Base-by-base conservation (phyloP, 352 stramenopile species). In the Pythium guiyangense region DNA sequence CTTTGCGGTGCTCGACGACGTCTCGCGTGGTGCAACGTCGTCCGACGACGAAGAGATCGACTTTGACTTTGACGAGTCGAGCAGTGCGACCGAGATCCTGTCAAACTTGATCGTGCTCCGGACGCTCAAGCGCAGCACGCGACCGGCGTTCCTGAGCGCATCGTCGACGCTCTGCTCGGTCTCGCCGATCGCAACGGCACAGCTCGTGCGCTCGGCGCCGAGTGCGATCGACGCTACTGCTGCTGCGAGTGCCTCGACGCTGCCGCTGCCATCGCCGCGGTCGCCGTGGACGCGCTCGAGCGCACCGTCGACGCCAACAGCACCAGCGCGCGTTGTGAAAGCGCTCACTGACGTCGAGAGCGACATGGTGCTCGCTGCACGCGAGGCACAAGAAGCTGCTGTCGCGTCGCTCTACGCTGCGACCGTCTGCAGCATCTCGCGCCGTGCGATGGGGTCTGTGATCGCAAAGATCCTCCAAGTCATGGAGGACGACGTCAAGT, bases 401-500 rank as follows among this genome's bases (percentile, higher is more conserved):
- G 63, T 90, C 25, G 85, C 85, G 3, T 88, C 84, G n/a, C 61
- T 95, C 47, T 93, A 93, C 58, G 84, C 82, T 22, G 70, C 83
- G 0, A 93, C 77, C 12, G 77, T 95, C 25, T 91, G 79, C 61
- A 92, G 75, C 52, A 90, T 92, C 34, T 92, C 82, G 22, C 71
- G 77, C 20, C 81, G 78, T 11, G 73, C 83, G 0, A 90, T 93
- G 81, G 84, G 79, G 4, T 89, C 85, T 11, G 85, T 93, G 27
- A 84, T 95, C 44, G 79, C 84, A 1, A 89, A 90, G 56, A 83
- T 88, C 18, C 56, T 93, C 12, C 81, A 92, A 50, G 76, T 90
- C 46, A 69, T 95, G 35, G 84, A 95, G 67, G 81, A 92, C 35
- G 84, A 95, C 50, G 78, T 84, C 12, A 88, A 90, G 64, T 74